Evolutionary conservation across 2,329 filamentous ascomycete species (phyloP).

Genomic region (Monosporascus sp.): DNA sequence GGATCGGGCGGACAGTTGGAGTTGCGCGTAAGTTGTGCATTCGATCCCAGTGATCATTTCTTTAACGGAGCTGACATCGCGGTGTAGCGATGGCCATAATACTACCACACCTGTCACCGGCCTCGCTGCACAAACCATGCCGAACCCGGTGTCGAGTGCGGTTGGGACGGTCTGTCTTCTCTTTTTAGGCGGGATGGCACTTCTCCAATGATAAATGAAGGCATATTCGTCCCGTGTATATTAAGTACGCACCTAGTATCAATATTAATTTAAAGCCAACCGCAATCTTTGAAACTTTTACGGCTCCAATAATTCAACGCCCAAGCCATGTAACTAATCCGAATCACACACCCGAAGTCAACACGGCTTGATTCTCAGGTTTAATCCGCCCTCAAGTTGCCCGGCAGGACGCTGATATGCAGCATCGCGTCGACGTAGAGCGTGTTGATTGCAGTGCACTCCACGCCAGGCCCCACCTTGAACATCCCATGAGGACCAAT

Average conservation of each 20-base stretch:
- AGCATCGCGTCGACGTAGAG: slow-evolving; percentile 40
- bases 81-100: not conserved
- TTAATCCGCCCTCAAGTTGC: slow-evolving; percentile 7
- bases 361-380: not conserved
- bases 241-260: not conserved
- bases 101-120: not conserved
- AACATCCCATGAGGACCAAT: slow-evolving; percentile 42
- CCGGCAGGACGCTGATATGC: slow-evolving; percentile 29
- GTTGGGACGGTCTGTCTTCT: slow-evolving; percentile 3
- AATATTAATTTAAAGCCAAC: no score
- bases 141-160: slow-evolving; percentile 12
- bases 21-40: slow-evolving; percentile 24
- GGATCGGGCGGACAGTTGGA: slow-evolving; percentile 29
- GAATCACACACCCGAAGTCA: no score
- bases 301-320: no score
- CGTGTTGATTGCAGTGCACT: slow-evolving; percentile 36
- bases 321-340: no score
- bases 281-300: no score
- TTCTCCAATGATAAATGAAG: not conserved
- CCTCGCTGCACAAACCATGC: slow-evolving; percentile 3
- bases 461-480: slow-evolving; percentile 32
- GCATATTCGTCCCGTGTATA: not conserved
- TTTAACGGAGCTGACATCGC: not conserved
- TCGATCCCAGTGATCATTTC: not conserved
- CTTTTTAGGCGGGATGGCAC: not conserved